phyloP scores from a whole-genome alignment of 306 rosid genomes.

The Lithocarpus polystachyus region DNA sequence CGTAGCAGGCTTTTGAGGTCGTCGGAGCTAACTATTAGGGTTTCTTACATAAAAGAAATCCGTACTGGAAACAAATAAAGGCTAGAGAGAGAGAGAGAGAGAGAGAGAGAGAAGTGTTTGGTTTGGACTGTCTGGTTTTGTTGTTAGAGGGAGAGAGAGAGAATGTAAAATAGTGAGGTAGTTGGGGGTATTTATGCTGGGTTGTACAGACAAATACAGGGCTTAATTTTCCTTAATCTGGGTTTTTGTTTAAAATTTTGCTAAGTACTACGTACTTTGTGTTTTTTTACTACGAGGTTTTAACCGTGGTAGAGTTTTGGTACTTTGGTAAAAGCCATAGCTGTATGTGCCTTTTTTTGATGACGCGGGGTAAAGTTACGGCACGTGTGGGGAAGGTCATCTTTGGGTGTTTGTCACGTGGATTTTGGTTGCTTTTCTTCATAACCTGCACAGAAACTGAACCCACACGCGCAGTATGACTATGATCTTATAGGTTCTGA shows the following conservation, averaged over 20 bases:
- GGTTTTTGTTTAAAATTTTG: too few relatives aligned
- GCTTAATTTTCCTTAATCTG: too few relatives aligned
- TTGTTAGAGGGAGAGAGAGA: not conserved
- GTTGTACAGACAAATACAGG: constrained; percentile 12
- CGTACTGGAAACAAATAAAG: constrained; percentile 2
- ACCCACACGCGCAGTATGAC: too few relatives aligned
- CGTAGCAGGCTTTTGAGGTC: constrained; percentile 12
- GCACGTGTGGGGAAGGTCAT: constrained; percentile 32
- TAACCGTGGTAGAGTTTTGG: not conserved
- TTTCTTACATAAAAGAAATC: constrained; percentile 5
- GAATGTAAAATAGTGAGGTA: constrained; percentile 13
- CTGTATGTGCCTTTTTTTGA: not conserved
- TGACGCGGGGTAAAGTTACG: constrained; percentile 5
- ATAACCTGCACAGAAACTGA: not conserved
- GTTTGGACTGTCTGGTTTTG: too few relatives aligned
- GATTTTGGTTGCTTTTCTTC: constrained; percentile 20
- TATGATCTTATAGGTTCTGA: too few relatives aligned
- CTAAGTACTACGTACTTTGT: too few relatives aligned
- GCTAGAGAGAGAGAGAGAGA: not conserved
- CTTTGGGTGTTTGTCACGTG: constrained; percentile 25
- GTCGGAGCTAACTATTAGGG: constrained; percentile 39
- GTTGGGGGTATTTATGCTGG: constrained; percentile 71
- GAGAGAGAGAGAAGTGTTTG: not conserved
- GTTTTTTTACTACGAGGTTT: not conserved
- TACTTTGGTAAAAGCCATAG: too few relatives aligned